Evolutionary conservation across 495 filamentous ascomycete species (phyloP), one percentile per base, ranked within the genome.

Genomic region (Penicillium riverlandense): DNA sequence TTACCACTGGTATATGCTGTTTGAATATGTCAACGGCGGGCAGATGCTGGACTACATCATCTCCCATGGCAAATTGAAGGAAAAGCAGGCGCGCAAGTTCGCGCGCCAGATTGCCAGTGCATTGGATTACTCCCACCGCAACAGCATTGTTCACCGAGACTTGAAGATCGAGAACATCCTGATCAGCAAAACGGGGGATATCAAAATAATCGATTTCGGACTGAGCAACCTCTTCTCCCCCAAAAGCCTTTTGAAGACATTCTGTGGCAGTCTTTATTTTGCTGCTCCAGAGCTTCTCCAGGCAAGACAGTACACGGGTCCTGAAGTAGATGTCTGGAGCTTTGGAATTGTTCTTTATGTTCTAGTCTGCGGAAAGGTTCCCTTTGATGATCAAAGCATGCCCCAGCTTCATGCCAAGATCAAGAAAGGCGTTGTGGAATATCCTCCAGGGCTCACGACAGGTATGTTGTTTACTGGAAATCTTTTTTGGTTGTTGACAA

Each of bases 11-110:
- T 99, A 99, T 63, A 99, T 99, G 92, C 80, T 99, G 15, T 99
- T 97, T 59, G 92, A 99, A 69, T 96, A 95, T 62, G 94, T 99
- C 66, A 96, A 99, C 61, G 92, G 92, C 38, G 94, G 92, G 11
- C 92, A 99, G 64, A 99, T 99, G 92, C 79, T 99, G 35, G 92
- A 99, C 70, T 99, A 99, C 63, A 99, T 99, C 65, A 99, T 99
- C 57, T 96, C 89, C 10, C 92, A 99, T 59, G 94, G 92, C 39
- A 84, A 91, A 47, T 67, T 99, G 54, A 97, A 97, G 72, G 92
- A 99, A 69, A 99, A 99, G 61, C 91, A 95, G 65, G 92, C 92
- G 2, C 83, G 92, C 47, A 99, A 97, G 58, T 99, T 99, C 59
- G 91, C 87, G 15, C 84, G 92, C 22, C 92, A 99, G 67, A 96